Evolutionary conservation across 495 filamentous ascomycete species (phyloP).

Genomic region (Hypoxylon trugodes): DNA sequence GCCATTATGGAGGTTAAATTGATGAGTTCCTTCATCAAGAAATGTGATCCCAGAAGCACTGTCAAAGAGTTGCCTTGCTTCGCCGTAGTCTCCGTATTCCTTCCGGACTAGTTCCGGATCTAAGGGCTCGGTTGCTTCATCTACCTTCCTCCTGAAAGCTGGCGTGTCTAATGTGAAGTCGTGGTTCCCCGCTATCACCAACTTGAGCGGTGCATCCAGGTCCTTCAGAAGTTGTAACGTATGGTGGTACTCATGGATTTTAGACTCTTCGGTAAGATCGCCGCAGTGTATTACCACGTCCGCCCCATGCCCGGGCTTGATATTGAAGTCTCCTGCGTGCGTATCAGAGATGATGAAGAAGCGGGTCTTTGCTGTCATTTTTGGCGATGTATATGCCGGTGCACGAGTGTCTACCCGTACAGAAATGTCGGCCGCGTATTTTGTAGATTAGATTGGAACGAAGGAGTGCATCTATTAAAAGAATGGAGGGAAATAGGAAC

Average conservation of each 20-base stretch:
- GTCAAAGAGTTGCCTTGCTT: slow-evolving; percentile 34
- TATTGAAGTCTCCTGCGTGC: slow-evolving; percentile 50
- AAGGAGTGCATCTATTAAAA: too few relatives aligned
- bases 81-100: slow-evolving; percentile 36
- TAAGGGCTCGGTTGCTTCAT: slow-evolving; percentile 22
- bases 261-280: slow-evolving; percentile 73
- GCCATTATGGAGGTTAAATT: slow-evolving; percentile 65
- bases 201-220: slow-evolving; percentile 72
- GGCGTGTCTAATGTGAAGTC: slow-evolving; percentile 74
- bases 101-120: slow-evolving; percentile 29
- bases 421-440: too few relatives aligned
- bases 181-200: slow-evolving; percentile 86
- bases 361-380: too few relatives aligned
- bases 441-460: too few relatives aligned
- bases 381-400: too few relatives aligned
- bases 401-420: too few relatives aligned
- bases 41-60: slow-evolving; percentile 63
- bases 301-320: slow-evolving; percentile 34
- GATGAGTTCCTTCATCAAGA: slow-evolving; percentile 70
- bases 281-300: slow-evolving; percentile 79
- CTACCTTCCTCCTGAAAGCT: slow-evolving; percentile 33
- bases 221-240: slow-evolving; percentile 62
- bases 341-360: slow-evolving; percentile 72
- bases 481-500: too few relatives aligned
- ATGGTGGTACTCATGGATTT: slow-evolving; percentile 59